Evolutionary conservation across 2,329 filamentous ascomycete genomes (phyloP).

Genomic region (Talaromyces sp.): DNA sequence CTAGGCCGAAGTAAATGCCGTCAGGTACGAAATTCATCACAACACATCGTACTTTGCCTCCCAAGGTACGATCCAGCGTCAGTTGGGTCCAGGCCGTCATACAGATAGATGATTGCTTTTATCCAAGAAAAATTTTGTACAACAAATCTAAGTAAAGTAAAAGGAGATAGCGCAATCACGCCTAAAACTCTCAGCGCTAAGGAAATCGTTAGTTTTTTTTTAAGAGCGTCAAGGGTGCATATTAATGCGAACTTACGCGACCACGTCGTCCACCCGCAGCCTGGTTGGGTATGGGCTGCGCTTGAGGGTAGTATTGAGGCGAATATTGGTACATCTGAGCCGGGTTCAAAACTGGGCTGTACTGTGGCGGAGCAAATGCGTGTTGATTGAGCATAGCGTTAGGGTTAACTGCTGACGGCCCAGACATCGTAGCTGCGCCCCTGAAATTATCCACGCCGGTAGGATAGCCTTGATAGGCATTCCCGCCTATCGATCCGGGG

Average conservation of each 20-base stretch:
- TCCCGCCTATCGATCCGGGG: conserved; percentile 35
- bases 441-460: conserved; percentile 36
- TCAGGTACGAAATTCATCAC: neutral
- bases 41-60: conserved; percentile 19
- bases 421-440: conserved; percentile 30
- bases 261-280: conserved; percentile 47
- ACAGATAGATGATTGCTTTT: conserved; percentile 27
- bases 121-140: conserved; percentile 31
- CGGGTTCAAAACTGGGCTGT: conserved; percentile 39
- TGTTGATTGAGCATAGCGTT: conserved; percentile 46
- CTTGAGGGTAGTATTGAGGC: conserved; percentile 44
- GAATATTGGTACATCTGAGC: conserved; percentile 49
- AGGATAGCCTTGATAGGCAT: conserved; percentile 38
- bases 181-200: conserved; percentile 3
- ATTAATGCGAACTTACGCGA: conserved; percentile 41
- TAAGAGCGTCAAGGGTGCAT: neutral
- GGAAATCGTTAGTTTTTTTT: neutral
- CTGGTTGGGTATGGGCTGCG: conserved; percentile 38
- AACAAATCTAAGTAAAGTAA: conserved; percentile 23
- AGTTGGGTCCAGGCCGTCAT: conserved; percentile 27
- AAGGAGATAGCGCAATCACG: neutral
- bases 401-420: conserved; percentile 31
- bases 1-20: neutral
- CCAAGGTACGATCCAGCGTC: conserved; percentile 38
- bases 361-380: conserved; percentile 40